Conservation (phyloP, 352 stramenopile genomes). For the Thraustochytrium striatum region DNA sequence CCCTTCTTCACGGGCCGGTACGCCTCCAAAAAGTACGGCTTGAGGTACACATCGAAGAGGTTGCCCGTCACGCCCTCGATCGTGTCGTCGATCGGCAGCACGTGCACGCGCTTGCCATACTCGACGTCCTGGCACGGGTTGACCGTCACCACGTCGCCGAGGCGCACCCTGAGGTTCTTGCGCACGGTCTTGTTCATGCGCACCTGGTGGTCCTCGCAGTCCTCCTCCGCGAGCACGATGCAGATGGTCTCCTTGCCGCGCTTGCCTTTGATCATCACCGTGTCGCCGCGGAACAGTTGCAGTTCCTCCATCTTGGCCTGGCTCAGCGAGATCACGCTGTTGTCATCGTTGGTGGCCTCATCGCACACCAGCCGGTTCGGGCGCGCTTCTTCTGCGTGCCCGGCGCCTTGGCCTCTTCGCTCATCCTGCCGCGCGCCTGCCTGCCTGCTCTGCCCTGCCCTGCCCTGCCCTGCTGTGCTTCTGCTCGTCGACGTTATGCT, state of each 20-base stretch:
- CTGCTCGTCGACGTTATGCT: too few relatives aligned
- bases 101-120: constrained; percentile 97
- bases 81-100: constrained; percentile 97
- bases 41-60: constrained; percentile 99
- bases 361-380: constrained; percentile 98
- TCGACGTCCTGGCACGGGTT: constrained; percentile 89
- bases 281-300: constrained; percentile 97
- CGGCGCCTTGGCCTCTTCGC: not conserved
- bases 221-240: constrained; percentile 95
- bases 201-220: constrained; percentile 84
- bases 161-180: constrained; percentile 95
- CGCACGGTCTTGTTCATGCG: constrained; percentile 99
- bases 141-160: constrained; percentile 96
- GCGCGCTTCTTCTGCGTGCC: constrained; percentile 77
- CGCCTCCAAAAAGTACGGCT: constrained; percentile 99
- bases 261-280: constrained; percentile 98
- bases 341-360: constrained; percentile 95
- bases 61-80: constrained; percentile 99
- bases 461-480: too few relatives aligned
- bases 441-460: too few relatives aligned
- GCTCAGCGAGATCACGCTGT: constrained; percentile 86
- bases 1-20: constrained; percentile 98
- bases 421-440: too few relatives aligned
- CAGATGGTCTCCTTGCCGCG: constrained; percentile 96
- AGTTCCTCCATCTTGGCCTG: constrained; percentile 95